Conservation (phyloP, 2,329 filamentous ascomycete genomes). For the Diplodia corticola region DNA sequence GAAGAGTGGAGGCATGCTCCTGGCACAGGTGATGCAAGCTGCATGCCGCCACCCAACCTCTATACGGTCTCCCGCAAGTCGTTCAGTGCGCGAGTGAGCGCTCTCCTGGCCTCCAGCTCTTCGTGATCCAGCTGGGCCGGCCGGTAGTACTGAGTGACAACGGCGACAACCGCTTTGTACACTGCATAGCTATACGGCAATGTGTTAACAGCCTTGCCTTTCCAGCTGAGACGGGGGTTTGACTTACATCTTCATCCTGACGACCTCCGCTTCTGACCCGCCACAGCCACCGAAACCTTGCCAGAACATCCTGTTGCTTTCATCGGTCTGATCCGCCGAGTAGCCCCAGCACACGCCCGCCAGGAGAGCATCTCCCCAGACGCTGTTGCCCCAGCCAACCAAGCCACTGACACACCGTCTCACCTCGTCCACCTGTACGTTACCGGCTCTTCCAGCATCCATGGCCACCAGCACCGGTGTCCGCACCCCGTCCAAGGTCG, state of each 20-base stretch:
- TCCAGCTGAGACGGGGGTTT: background rate
- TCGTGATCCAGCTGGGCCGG: constrained; percentile 40
- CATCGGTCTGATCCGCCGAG: constrained; percentile 35
- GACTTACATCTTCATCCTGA: constrained; percentile 46
- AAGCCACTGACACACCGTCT: constrained; percentile 53
- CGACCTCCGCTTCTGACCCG: constrained; percentile 33
- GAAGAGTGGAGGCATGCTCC: background rate
- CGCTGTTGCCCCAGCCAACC: constrained; percentile 53
- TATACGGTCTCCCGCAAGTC: constrained; percentile 28
- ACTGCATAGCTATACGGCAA: constrained; percentile 43
- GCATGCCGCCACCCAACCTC: background rate
- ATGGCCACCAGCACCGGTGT: constrained; percentile 54
- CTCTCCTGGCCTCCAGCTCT: constrained; percentile 46
- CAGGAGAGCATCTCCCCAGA: constrained; percentile 60
- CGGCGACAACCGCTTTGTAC: constrained; percentile 45
- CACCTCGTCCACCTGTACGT: constrained; percentile 53
- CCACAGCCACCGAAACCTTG: constrained; percentile 45
- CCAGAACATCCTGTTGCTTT: constrained; percentile 37
- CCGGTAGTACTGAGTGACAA: constrained; percentile 49
- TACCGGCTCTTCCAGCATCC: constrained; percentile 50
- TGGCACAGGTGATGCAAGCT: background rate
- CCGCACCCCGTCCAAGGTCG: constrained; percentile 52
- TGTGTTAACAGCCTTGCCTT: constrained; percentile 2
- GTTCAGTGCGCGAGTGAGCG: constrained; percentile 42
- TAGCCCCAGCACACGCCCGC: constrained; percentile 45